Conservation (phyloP, 495 filamentous ascomycete genomes). For the Penicillium odoratum region DNA sequence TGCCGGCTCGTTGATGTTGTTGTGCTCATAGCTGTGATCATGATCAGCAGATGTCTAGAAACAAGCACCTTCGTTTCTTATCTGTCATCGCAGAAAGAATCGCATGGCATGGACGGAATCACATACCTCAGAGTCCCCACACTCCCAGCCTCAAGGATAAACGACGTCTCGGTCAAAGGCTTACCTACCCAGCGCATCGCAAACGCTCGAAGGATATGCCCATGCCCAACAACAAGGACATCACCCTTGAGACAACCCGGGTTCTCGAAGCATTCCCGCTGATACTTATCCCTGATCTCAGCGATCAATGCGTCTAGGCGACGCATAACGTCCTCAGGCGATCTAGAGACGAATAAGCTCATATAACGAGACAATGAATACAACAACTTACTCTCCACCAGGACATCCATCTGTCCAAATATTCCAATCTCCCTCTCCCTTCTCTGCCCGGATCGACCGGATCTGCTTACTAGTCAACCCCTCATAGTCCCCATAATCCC, state of each 20-base stretch:
- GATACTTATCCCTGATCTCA: conserved; percentile 65
- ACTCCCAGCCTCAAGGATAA: conserved; percentile 73
- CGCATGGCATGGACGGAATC: not conserved
- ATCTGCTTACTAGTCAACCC: conserved; percentile 80
- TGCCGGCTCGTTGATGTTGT: conserved; percentile 66
- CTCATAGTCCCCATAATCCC: conserved; percentile 97
- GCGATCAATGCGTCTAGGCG: conserved; percentile 74
- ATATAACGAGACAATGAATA: not conserved
- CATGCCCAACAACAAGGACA: conserved; percentile 74
- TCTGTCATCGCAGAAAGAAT: not conserved
- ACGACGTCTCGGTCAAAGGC: conserved; percentile 55
- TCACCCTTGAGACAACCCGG: conserved; percentile 54
- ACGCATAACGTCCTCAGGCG: conserved; percentile 63
- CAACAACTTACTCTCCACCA: conserved; percentile 57
- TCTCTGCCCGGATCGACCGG: conserved; percentile 47
- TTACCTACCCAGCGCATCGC: conserved; percentile 83
- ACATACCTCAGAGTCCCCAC: conserved; percentile 75
- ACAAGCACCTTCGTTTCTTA: not conserved
- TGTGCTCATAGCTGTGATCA: conserved; percentile 61
- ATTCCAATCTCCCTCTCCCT: conserved; percentile 58
- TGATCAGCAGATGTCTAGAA: conserved; percentile 10
- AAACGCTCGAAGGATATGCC: conserved; percentile 86
- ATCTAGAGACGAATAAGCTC: conserved; percentile 33
- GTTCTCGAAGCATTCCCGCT: conserved; percentile 39
- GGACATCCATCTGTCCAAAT: conserved; percentile 85